Percentiles rank a stretch among this genome's conserved stretches.
Evolutionary conservation across 495 filamentous ascomycete species (phyloP).

Genomic region (Xylaria intraflava): DNA sequence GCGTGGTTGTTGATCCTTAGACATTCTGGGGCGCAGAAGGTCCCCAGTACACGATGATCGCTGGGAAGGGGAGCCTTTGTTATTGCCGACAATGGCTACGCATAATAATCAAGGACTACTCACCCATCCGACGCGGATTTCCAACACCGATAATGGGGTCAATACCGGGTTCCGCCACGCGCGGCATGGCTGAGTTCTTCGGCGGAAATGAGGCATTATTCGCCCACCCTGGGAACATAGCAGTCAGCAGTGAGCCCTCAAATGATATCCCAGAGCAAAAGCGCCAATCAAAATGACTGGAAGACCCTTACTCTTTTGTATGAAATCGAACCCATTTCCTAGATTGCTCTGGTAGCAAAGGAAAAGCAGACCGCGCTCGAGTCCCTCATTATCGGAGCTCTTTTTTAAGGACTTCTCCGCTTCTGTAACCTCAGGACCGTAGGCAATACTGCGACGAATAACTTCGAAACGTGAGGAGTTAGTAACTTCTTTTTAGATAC

Average conservation of each 20-base stretch:
- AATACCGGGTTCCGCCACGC: constrained; percentile 18
- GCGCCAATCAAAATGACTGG: not conserved
- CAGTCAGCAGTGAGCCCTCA: not conserved
- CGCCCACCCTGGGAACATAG: not conserved
- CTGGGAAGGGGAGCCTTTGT: not conserved
- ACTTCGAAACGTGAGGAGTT: constrained; percentile 6
- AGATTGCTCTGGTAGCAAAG: constrained; percentile 38
- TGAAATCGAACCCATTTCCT: constrained; percentile 31
- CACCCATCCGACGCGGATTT: not conserved
- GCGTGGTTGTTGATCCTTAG: not conserved
- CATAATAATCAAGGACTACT: not conserved
- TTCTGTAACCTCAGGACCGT: constrained; percentile 30
- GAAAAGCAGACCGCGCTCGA: constrained; percentile 37
- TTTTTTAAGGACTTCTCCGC: constrained; percentile 13
- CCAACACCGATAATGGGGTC: constrained; percentile 33
- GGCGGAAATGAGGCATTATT: not conserved
- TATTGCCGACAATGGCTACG: not conserved
- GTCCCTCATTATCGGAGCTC: constrained; percentile 4
- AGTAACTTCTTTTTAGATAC: not conserved
- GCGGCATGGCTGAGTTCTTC: not conserved
- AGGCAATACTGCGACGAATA: constrained; percentile 39
- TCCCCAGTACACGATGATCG: not conserved
- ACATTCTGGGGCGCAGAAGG: not conserved
- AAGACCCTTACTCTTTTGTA: constrained; percentile 27
- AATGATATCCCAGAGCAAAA: too few species aligned